Evolutionary conservation across 257 asterid genomes (phyloP), one percentile per base, ranked within the genome.

Genomic region (Marsdenia floribunda): DNA sequence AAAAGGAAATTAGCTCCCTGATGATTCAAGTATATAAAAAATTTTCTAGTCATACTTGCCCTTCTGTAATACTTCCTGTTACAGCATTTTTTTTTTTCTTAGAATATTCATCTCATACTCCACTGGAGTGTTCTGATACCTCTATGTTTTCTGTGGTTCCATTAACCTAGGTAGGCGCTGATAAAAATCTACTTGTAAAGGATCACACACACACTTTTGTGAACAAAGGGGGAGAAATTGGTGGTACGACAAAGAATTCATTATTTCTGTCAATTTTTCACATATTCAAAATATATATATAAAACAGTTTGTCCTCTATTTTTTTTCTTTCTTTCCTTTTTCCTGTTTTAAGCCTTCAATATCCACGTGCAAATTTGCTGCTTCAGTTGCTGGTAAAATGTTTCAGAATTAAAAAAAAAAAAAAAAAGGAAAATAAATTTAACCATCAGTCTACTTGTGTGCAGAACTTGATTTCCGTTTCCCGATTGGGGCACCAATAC

Each of bases 391-490:
- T 24, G 18, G 74, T 64, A 71, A 67, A 75, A 73, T 59, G 49
- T 61, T 50, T 44, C 58, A 63, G 10, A 54, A 54, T 2, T 2
- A 70, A 5, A 5, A 6, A 42, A 40, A 40, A 40, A 42, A 0
- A 4, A 42, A 42, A 42, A 4, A 42, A 44, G 2, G 1, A 44
- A 44, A 44, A 8, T 6, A 16, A 57, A 78, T 78, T 70, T 83
- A 44, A 83, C 75, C 75, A 40, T 76, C 67, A 63, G 49, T 81
- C 69, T 77, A 73, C 77, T 78, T 81, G 67, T 68, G 80, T 87
- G 85, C 97, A 95, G 99, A 95, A 82, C 99, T 95, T 86, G 99
- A 95, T 88, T 95, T 95, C 68, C 97, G 97, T 47, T 88, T 91
- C 71, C 94, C 84, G 14, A 14, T 89, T 81, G 99, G 99, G 80